These are phyloP conservation scores for Periconia sp. DNA, from an alignment of 2,329 filamentous ascomycete genomes.

Conservation along the genomic window DNA sequence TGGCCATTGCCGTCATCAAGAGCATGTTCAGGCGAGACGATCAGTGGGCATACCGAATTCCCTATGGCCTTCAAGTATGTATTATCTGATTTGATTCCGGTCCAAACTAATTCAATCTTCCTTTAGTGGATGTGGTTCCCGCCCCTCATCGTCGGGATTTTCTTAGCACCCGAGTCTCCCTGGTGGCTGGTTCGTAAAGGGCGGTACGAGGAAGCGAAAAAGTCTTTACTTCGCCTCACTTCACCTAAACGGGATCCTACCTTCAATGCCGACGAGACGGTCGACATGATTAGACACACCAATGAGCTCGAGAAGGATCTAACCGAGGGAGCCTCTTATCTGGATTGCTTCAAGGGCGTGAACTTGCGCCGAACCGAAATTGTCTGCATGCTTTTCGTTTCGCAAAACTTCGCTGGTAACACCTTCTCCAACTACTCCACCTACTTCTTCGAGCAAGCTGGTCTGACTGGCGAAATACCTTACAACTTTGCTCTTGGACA, in stretches of 20 bases:
- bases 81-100: too few relatives aligned
- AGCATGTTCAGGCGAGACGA: too few relatives aligned
- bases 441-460: constrained; percentile 53
- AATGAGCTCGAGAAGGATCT: constrained; percentile 76
- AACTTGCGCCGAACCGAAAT: constrained; percentile 80
- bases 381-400: constrained; percentile 57
- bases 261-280: constrained; percentile 51
- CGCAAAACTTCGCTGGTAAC: constrained; percentile 41
- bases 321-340: constrained; percentile 68
- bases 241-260: constrained; percentile 1
- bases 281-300: constrained; percentile 89
- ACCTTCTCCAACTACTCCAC: constrained; percentile 37
- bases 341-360: constrained; percentile 79
- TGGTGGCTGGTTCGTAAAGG: constrained; percentile 74
- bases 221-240: constrained; percentile 5
- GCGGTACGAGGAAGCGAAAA: constrained; percentile 65
- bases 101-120: too few relatives aligned
- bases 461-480: constrained; percentile 43
- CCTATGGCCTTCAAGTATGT: too few relatives aligned
- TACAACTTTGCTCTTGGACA: constrained; percentile 57
- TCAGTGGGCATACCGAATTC: constrained; percentile 69
- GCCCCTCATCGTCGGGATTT: constrained; percentile 67
- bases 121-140: constrained; percentile 78
- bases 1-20: too few relatives aligned
- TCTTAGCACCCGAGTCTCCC: constrained; percentile 71